A percentile compares a stretch with the other conserved stretches of the same genome.
These are phyloP conservation scores for Chaetothyriales sp. DNA, from an alignment of 2,329 filamentous ascomycete genomes.

Conservation along the genomic window DNA sequence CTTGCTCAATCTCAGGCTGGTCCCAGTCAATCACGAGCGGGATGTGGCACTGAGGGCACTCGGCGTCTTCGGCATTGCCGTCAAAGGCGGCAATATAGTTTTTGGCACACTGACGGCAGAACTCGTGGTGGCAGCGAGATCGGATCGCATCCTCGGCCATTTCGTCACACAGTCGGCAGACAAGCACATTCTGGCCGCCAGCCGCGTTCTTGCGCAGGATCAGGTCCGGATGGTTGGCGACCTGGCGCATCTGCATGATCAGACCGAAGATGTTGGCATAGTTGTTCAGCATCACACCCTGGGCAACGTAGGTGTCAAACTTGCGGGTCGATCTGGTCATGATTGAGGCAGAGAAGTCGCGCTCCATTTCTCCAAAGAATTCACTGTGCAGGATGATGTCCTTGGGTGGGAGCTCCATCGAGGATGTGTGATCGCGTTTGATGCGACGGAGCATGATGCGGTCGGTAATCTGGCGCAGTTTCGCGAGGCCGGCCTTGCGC, in stretches of 20 bases:
- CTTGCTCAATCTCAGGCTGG: slow-evolving; percentile 87
- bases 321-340: slow-evolving; percentile 80
- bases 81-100: slow-evolving; percentile 68
- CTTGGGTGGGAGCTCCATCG: slow-evolving; percentile 94
- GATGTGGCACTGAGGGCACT: slow-evolving; percentile 84
- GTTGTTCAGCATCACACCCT: slow-evolving; percentile 88
- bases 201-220: slow-evolving; percentile 76
- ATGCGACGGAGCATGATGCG: slow-evolving; percentile 90
- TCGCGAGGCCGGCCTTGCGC: slow-evolving; percentile 58
- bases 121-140: slow-evolving; percentile 84
- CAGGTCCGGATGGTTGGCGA: slow-evolving; percentile 88
- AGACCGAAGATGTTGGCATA: slow-evolving; percentile 98
- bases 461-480: slow-evolving; percentile 75
- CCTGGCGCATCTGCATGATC: slow-evolving; percentile 98
- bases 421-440: slow-evolving; percentile 82
- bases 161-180: slow-evolving; percentile 93
- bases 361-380: slow-evolving; percentile 92
- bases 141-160: slow-evolving; percentile 87
- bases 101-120: slow-evolving; percentile 67
- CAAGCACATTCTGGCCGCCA: slow-evolving; percentile 74
- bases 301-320: slow-evolving; percentile 90
- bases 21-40: slow-evolving; percentile 79
- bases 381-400: slow-evolving; percentile 83
- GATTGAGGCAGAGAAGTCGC: slow-evolving; percentile 87
- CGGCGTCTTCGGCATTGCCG: slow-evolving; percentile 35